Base-by-base conservation (phyloP, 805 yeast species). In the Ogataea salicorniae region DNA sequence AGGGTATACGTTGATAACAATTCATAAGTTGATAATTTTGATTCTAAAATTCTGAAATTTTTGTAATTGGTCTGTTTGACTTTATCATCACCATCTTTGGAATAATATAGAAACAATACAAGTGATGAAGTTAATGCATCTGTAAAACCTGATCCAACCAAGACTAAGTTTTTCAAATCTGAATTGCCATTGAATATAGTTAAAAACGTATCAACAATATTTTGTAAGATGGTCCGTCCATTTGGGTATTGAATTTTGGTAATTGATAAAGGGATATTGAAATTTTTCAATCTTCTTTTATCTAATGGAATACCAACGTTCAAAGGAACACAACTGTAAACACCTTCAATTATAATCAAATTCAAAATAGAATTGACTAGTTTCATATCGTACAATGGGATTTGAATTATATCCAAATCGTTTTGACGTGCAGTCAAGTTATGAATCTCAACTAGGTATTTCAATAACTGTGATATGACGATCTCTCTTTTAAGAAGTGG, bases 331-430 rank as follows among this genome's bases (percentile, higher is more conserved):
- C 79, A 76, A 0, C 90, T 79, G 54, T 84, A 84, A 0, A 92
- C 72, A 0, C 95, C 91, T 53, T 82, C 84, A 1, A 84, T 64
- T 0, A 90, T 78, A 2, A 91, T 70, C 11, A 84, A 48, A 52
- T 83, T 84, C 17, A 85, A 63, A 39, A 92, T 60, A 20, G 73
- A 76, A 34, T 85, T 83, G 47, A 94, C 77, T 4, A 79, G 75
- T 60, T 82, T 85, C 75, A 92, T 81, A 62, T 94, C 98, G 57
- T 88, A 90, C 9, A 92, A 71, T 0, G 97, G 87, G 15, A 92
- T 83, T 8, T 84, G 71, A 11, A 86, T 71, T 43, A 77, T 53
- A 48, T 73, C 71, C 6, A 56, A 46, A n/a, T 60, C 50, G 15
- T 59, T 62, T 23, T 59, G 46, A 41, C 60, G 64, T 1, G 51